Evolutionary conservation across 371 early-diverging fungal species (phyloP), one percentile per base, ranked within the genome.

Genomic region (Chytridium lagenaria): DNA sequence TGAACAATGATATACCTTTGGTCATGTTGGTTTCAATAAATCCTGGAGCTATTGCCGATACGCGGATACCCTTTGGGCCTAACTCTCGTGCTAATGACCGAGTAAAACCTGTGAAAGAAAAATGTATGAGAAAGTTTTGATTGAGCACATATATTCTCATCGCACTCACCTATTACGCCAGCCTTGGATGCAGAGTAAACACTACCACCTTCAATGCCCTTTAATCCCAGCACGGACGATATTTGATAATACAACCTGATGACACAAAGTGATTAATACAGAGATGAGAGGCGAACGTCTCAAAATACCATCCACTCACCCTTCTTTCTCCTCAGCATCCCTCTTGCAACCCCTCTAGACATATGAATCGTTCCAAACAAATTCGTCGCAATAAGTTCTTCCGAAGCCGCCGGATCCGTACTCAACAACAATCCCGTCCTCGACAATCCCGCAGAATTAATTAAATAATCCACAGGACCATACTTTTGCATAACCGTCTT

Each of bases 21-120:
- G 92, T 94, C 91, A 96, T 92, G 65, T 93, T 92, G 0, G 95
- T 94, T 3, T 89, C 90, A 37, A 95, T 92, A 70, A 88, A 93
- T n/a, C 96, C 96, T 15, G 96, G 96, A 5, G 93, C 92, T 75
- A 96, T 88, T 0, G 88, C 88, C 81, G 94, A 94, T 5, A 92
- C 94, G 40, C 93, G 81, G 15, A 96, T 86, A 16, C 89, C 87
- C 0, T 81, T 81, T 10, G 91, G 87, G 0, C 91, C 95, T 0
- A 94, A 76, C 77, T 96, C 96, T 76, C 86, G 89, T 3, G 96
- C 94, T 23, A 95, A 78, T 15, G 93, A 87, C 57, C 90, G 88
- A 12, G 95, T 91, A 72, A 94, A 94, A 1, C 92, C 91, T 78
- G 64, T 22, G 15, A 33, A 7, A 59, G 57, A 28, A 73, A 30